Base-by-base conservation (phyloP, 1,139 yeast genomes). In the Yamadazyma taylorii region DNA sequence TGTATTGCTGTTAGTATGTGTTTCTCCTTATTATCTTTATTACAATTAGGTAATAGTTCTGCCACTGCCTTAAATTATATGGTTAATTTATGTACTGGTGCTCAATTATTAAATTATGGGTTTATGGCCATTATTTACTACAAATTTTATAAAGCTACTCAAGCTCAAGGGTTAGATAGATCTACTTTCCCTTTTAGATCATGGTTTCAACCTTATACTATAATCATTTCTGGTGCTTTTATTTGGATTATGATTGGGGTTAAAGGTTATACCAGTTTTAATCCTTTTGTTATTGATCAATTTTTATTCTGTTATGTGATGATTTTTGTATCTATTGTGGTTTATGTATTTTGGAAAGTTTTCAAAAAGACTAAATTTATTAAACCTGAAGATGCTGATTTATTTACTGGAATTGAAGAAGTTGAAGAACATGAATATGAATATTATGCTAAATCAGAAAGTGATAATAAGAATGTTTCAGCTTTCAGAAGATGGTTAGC, bases 181-280 rank as follows among this genome's bases (percentile, higher is more conserved):
- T 71, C 69, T 32, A 65, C 79, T 13, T 86, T 85, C 55, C 92
- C 94, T 1, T 85, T 80, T 57, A 72, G 75, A 52, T 79, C 94
- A 2, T 87, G 89, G 21, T 73, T 81, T 35, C 95, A 87, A 55
- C 95, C 95, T 0, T 85, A 73, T 51, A 61, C 79, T 21, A 89
- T 94, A 1, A 75, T 76, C 30, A 65, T 79, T 49, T 60, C 68
- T 12, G 50, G 63, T 3, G 50, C 58, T 34, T 59, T 63, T 43
- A 48, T 65, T 31, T 56, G 61, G 58, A 39, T 61, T 14, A 58
- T 70, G 56, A 58, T 68, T 17, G 67, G 66, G 33, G 61, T 68
- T 28, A 53, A 65, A 37, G 77, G 77, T 19, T 65, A 64, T 43
- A 60, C 65, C 5, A 61, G 57, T 7, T 67, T 71, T 49, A 42